Evolutionary conservation across 192 early-diverging fungal species (phyloP), one percentile per base, ranked within the genome.

Genomic region (Backusella parvicylindrica): DNA sequence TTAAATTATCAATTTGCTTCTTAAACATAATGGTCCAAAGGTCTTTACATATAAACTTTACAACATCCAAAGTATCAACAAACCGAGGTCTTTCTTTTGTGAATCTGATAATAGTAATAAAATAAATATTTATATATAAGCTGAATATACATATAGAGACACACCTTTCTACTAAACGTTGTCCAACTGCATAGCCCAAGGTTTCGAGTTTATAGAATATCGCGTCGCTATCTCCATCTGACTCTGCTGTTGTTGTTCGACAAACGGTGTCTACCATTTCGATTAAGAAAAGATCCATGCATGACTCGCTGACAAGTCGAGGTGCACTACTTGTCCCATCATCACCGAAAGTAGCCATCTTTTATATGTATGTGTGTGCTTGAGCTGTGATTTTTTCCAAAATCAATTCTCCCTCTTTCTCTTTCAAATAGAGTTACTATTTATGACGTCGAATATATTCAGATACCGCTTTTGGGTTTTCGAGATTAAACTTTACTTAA

Each of bases 1-100:
- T 99, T 12, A 99, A 85, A 75, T 99, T 98, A 77, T 99, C 98
- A 40, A 99, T 91, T 79, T 99, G 97, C 71, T 99, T 96, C 79
- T 96, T 95, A 79, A 99, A 99, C 56, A 97, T 81, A 36, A 92
- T 83, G 64, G 92, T 92, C 98, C 98, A 99, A 28, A 97, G 87
- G 66, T 99, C 98, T 80, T 98, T 98, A 86, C 98, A 99, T 11
- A 99, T 90, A 87, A 98, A 99, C 81, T 99, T 99, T 66, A 99
- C 93, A 35, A 98, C 92, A 64, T 99, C 98, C 26, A 99, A 83
- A 33, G 92, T 98, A 84, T 99, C 97, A 0, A 87, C 84, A 77
- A 99, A 95, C 6, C 98, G 91, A 72, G 94, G 89, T 73, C 92
- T 87, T 63, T 97, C 92, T 71, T 91, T 89, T 1, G 96, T 93